phyloP scores from a whole-genome alignment of 306 rosid species.

The Cotoneaster glaucophyllus region DNA sequence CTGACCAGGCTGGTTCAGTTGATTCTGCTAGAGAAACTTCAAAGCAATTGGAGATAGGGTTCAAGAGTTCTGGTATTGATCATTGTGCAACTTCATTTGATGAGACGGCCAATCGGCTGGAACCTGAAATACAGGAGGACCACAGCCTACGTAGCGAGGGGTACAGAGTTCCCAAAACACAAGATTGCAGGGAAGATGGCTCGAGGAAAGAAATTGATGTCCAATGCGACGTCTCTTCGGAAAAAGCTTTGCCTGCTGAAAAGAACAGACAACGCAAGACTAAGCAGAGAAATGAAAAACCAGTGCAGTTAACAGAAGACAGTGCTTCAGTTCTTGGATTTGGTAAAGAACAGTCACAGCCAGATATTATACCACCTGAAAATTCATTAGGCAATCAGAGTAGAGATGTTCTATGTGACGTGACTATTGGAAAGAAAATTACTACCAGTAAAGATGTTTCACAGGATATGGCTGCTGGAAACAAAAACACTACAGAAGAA shows the following conservation, averaged over 20 bases:
- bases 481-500: constrained; percentile 6
- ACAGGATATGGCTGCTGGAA: constrained; percentile 3
- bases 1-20: neutral
- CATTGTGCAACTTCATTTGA: neutral
- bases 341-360: constrained; percentile 18
- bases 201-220: neutral
- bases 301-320: neutral
- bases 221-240: neutral
- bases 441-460: constrained; percentile 16
- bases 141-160: neutral
- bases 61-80: neutral
- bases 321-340: constrained; percentile 11
- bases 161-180: neutral
- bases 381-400: constrained; percentile 14
- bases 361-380: constrained; percentile 15
- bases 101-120: neutral
- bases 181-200: neutral
- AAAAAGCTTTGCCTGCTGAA: neutral
- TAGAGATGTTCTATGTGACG: constrained; percentile 18
- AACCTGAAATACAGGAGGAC: neutral
- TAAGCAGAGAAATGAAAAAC: neutral
- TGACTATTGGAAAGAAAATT: constrained; percentile 7
- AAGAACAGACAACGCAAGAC: neutral
- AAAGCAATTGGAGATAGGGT: constrained; percentile 1
- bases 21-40: constrained; percentile 8